Conservation (phyloP, 2,329 filamentous ascomycete species). For the Saccharata proteae region DNA sequence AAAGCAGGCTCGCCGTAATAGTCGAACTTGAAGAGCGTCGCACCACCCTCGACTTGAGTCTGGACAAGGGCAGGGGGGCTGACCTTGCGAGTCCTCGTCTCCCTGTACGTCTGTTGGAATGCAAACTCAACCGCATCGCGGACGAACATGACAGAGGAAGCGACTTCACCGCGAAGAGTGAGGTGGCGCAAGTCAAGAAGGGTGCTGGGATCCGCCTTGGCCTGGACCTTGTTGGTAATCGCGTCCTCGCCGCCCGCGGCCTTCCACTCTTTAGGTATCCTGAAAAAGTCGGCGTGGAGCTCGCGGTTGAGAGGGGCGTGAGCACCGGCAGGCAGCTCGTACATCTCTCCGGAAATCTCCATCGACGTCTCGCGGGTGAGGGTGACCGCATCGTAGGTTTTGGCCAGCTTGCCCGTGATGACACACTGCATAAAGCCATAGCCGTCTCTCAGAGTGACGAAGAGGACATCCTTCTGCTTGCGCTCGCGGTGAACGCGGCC, state of each 20-base stretch:
- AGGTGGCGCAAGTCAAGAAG: constrained; percentile 77
- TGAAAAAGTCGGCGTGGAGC: constrained; percentile 81
- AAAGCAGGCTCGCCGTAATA: constrained; percentile 88
- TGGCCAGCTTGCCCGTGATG: constrained; percentile 67
- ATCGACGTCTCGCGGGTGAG: constrained; percentile 82
- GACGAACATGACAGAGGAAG: constrained; percentile 78
- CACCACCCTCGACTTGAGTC: constrained; percentile 87
- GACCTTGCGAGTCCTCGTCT: constrained; percentile 68
- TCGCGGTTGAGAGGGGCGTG: constrained; percentile 76
- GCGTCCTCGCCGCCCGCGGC: constrained; percentile 81
- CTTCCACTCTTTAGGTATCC: constrained; percentile 52
- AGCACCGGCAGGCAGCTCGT: constrained; percentile 63
- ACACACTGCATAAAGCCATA: constrained; percentile 79
- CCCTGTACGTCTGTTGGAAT: constrained; percentile 68
- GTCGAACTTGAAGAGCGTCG: constrained; percentile 78
- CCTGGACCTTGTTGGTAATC: constrained; percentile 71
- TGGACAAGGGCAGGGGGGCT: constrained; percentile 84
- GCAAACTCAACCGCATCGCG: constrained; percentile 69
- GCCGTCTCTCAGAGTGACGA: constrained; percentile 76
- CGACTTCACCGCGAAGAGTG: constrained; percentile 70
- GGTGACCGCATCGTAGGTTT: constrained; percentile 83
- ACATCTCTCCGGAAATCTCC: constrained; percentile 72
- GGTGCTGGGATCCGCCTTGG: constrained; percentile 56
- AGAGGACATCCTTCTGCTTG: constrained; percentile 72
- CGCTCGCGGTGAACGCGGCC: constrained; percentile 75